Evolutionary conservation across 768 basidiomycete species (phyloP).

Genomic region (Suillus plorans): DNA sequence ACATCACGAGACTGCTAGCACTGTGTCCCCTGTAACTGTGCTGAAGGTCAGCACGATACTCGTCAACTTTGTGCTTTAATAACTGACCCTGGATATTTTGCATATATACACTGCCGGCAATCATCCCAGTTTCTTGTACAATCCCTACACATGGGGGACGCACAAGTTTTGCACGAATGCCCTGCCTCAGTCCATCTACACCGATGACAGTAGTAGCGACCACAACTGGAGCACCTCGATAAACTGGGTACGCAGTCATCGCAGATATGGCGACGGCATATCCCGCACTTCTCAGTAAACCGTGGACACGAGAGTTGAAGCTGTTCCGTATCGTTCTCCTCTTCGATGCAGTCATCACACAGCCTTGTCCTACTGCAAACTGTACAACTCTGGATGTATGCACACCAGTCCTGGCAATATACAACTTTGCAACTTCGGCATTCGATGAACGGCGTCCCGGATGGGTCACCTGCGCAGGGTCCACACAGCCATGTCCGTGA

Average conservation of each 20-base stretch:
- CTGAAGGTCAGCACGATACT: neutral
- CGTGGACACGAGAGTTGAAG: neutral
- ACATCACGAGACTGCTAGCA: neutral
- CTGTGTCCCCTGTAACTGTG: neutral
- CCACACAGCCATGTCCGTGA: conserved; percentile 3
- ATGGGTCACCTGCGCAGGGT: neutral
- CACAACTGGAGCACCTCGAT: neutral
- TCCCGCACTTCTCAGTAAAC: conserved; percentile 2
- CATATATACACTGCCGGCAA: neutral
- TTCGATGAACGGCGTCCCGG: neutral
- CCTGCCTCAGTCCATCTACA: conserved; percentile 1
- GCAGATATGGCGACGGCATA: conserved; percentile 1
- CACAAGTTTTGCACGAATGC: neutral
- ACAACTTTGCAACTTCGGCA: neutral
- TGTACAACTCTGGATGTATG: neutral
- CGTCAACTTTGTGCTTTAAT: neutral
- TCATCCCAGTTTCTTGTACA: conserved; percentile 3
- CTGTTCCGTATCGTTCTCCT: neutral
- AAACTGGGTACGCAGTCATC: neutral
- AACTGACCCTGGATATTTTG: conserved; percentile 2
- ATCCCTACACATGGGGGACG: conserved; percentile 1
- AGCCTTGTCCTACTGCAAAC: neutral
- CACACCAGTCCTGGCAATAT: conserved; percentile 2
- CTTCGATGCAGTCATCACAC: conserved; percentile 2
- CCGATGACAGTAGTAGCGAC: neutral